phyloP scores from a whole-genome alignment of 2,329 filamentous ascomycete genomes.

The Calonectria pteridis region DNA sequence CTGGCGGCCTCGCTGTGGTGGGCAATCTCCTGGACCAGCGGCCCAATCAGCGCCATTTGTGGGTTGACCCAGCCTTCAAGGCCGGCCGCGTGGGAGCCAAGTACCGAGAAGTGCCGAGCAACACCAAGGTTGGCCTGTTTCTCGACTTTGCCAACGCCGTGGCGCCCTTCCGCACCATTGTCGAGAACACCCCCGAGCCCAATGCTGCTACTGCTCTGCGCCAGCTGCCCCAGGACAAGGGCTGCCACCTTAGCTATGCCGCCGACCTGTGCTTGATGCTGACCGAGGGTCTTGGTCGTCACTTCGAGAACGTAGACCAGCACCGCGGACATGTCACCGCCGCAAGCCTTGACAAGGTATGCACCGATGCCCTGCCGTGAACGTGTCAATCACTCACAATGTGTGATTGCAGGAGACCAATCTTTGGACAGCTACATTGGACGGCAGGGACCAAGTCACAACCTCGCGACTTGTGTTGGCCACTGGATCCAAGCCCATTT shows the following conservation, averaged over 20 bases:
- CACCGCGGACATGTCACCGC: conserved; percentile 52
- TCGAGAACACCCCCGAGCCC: conserved; percentile 59
- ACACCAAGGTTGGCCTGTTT: conserved; percentile 73
- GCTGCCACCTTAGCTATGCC: conserved; percentile 69
- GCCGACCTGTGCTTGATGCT: conserved; percentile 65
- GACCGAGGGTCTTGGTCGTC: conserved; percentile 56
- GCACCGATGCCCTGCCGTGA: background rate
- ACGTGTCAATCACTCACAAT: background rate
- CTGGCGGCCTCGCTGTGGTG: conserved; percentile 66
- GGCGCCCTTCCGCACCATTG: conserved; percentile 64
- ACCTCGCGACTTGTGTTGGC: conserved; percentile 65
- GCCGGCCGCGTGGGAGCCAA: conserved; percentile 64
- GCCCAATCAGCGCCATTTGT: conserved; percentile 62
- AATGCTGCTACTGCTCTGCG: conserved; percentile 68
- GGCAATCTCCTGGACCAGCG: conserved; percentile 69
- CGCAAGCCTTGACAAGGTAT: conserved; percentile 46
- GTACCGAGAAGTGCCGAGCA: conserved; percentile 73
- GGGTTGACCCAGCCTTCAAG: conserved; percentile 70
- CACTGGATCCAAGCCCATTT: conserved; percentile 67
- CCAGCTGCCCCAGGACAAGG: conserved; percentile 66
- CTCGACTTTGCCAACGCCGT: conserved; percentile 67
- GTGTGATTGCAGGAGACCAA: conserved; percentile 21
- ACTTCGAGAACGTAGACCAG: conserved; percentile 53
- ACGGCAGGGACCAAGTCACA: conserved; percentile 49
- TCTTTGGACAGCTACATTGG: conserved; percentile 41